Evolutionary conservation across 345 rosid genomes (phyloP).

Genomic region (Populus deltoides): DNA sequence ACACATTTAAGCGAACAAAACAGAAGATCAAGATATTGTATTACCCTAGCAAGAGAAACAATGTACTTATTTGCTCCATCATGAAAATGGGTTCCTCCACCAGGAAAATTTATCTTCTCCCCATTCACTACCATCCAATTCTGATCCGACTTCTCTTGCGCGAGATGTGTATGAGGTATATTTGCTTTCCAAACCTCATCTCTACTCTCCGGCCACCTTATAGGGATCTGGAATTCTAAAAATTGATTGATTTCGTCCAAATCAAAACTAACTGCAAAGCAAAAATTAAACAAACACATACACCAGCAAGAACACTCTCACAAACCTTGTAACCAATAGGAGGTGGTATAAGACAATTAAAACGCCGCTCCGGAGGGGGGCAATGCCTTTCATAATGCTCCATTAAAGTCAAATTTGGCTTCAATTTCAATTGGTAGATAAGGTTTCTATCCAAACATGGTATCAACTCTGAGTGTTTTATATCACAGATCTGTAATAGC

Average conservation of each 20-base stretch:
- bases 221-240: slow-evolving; percentile 77
- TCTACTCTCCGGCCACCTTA: slow-evolving; percentile 93
- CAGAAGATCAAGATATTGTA: background rate
- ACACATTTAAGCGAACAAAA: background rate
- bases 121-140: slow-evolving; percentile 98
- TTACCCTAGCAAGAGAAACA: slow-evolving; percentile 50
- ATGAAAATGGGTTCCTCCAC: slow-evolving; percentile 99
- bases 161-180: slow-evolving; percentile 95
- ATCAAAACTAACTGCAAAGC: slow-evolving; percentile 28
- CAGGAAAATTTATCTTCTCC: slow-evolving; percentile 92
- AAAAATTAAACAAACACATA: slow-evolving; percentile 13
- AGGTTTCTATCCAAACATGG: slow-evolving; percentile 90
- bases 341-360: slow-evolving; percentile 87
- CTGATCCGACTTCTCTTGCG: slow-evolving; percentile 95
- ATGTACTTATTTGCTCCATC: slow-evolving; percentile 95
- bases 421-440: slow-evolving; percentile 72
- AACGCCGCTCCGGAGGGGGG: slow-evolving; percentile 80
- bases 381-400: slow-evolving; percentile 96
- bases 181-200: slow-evolving; percentile 98
- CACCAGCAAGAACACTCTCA: slow-evolving; percentile 3
- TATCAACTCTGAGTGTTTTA: slow-evolving; percentile 72
- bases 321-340: slow-evolving; percentile 84
- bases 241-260: slow-evolving; percentile 22
- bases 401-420: slow-evolving; percentile 75
- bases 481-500: slow-evolving; percentile 64